Evolutionary conservation across 805 yeast species (phyloP).

Genomic region (Ogataea methanolica): DNA sequence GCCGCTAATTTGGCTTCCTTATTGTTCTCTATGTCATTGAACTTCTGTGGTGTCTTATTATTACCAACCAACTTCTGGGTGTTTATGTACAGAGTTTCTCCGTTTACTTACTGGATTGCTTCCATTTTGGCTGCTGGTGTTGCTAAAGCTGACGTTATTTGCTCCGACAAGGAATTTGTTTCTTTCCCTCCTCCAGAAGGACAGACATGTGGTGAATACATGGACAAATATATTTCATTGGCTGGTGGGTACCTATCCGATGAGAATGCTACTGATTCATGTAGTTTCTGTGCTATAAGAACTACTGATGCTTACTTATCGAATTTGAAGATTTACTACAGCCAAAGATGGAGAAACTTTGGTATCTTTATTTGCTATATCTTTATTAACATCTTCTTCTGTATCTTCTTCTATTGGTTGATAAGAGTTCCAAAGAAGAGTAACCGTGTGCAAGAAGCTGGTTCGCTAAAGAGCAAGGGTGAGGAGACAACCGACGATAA

Average conservation of each 20-base stretch:
- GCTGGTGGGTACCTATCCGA: slow-evolving; percentile 47
- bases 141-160: slow-evolving; percentile 43
- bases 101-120: slow-evolving; percentile 61
- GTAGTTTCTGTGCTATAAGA: slow-evolving; percentile 56
- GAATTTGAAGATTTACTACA: slow-evolving; percentile 36
- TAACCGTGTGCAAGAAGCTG: slow-evolving; percentile 27
- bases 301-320: slow-evolving; percentile 58
- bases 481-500: background rate
- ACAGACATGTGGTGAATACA: slow-evolving; percentile 52
- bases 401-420: slow-evolving; percentile 44
- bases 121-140: slow-evolving; percentile 53
- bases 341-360: slow-evolving; percentile 58
- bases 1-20: slow-evolving; percentile 60
- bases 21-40: slow-evolving; percentile 56
- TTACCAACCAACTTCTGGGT: slow-evolving; percentile 67
- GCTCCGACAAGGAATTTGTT: slow-evolving; percentile 46
- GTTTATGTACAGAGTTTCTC: slow-evolving; percentile 72
- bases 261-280: slow-evolving; percentile 41
- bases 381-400: slow-evolving; percentile 34
- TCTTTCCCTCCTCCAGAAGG: slow-evolving; percentile 49
- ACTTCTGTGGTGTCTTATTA: slow-evolving; percentile 76
- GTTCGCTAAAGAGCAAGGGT: slow-evolving; percentile 12
- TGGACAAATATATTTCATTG: slow-evolving; percentile 33
- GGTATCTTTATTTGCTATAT: slow-evolving; percentile 52
- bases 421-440: slow-evolving; percentile 71